phyloP scores from a whole-genome alignment of 768 basidiomycete genomes.

The Aureoboletus auriporus region DNA sequence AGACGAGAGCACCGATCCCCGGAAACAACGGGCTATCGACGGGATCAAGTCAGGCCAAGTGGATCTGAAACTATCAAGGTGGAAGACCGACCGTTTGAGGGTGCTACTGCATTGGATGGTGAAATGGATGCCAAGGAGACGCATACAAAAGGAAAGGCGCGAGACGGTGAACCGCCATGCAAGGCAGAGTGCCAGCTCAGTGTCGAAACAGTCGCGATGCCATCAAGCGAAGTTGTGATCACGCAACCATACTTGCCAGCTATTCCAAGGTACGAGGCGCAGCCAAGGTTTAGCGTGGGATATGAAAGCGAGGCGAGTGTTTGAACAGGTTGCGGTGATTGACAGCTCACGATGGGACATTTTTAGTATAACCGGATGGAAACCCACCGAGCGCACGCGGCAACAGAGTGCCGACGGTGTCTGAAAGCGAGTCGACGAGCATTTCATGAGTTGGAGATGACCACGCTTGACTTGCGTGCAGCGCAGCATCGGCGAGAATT shows the following conservation, averaged over 20 bases:
- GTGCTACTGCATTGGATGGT: background rate
- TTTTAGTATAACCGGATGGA: conserved; percentile 32
- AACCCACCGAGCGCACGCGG: conserved; percentile 36
- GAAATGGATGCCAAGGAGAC: conserved; percentile 6
- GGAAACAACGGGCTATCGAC: background rate
- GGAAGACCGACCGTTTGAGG: conserved; percentile 3
- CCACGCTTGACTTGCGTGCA: conserved; percentile 54
- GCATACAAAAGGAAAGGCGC: conserved; percentile 13
- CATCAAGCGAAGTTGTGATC: conserved; percentile 16
- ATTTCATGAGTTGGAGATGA: conserved; percentile 57
- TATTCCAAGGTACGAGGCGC: conserved; percentile 29
- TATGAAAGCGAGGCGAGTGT: conserved; percentile 25
- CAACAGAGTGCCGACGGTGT: conserved; percentile 37
- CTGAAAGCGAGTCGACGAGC: conserved; percentile 45
- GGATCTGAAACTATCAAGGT: conserved; percentile 1
- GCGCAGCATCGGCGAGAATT: conserved; percentile 56
- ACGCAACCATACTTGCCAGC: conserved; percentile 30
- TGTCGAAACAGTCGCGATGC: conserved; percentile 10
- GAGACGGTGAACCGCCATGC: conserved; percentile 16
- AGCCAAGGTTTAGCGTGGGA: conserved; percentile 25
- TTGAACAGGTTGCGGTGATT: background rate
- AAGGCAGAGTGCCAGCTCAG: conserved; percentile 11
- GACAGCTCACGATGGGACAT: conserved; percentile 2
- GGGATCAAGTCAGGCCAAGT: background rate
- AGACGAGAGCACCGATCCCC: conserved; percentile 4